Evolutionary conservation across 768 basidiomycete species (phyloP).

Genomic region (Phlebiopsis gigantea): DNA sequence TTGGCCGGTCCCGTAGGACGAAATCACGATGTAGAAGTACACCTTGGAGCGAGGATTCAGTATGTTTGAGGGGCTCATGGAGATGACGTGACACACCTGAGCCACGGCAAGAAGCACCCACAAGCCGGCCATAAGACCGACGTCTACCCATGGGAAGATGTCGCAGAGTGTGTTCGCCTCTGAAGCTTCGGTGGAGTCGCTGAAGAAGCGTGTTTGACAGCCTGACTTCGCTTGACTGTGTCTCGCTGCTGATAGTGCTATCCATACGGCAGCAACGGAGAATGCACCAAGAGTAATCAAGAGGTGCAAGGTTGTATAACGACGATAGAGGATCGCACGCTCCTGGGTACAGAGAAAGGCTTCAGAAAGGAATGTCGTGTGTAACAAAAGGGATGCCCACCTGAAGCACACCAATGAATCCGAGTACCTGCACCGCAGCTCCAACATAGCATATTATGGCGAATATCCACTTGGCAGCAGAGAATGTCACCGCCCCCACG

Average conservation of each 20-base stretch:
- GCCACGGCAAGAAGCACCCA: constrained; percentile 78
- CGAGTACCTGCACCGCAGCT: constrained; percentile 74
- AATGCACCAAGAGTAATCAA: constrained; percentile 56
- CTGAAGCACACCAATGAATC: constrained; percentile 78
- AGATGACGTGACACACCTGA: constrained; percentile 48
- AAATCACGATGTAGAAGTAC: constrained; percentile 43
- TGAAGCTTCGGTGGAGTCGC: constrained; percentile 28
- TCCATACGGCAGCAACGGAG: constrained; percentile 75
- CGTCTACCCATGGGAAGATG: constrained; percentile 88
- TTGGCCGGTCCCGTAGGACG: constrained; percentile 69
- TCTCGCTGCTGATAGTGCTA: constrained; percentile 69
- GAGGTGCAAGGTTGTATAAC: constrained; percentile 66
- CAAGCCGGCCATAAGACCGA: constrained; percentile 86
- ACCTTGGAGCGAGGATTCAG: constrained; percentile 37
- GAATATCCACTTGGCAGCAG: constrained; percentile 68
- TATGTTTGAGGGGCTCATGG: constrained; percentile 20
- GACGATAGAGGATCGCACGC: constrained; percentile 54
- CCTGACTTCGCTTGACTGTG: constrained; percentile 66
- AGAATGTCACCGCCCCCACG: constrained; percentile 82
- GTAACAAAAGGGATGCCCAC: constrained; percentile 33
- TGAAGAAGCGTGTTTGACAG: constrained; percentile 61
- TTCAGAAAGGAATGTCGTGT: background rate
- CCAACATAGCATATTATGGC: constrained; percentile 71
- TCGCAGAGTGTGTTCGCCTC: constrained; percentile 76
- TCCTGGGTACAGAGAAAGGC: constrained; percentile 45